Base-by-base conservation (phyloP, 805 yeast genomes). In the Diddensiella santjacobensis region DNA sequence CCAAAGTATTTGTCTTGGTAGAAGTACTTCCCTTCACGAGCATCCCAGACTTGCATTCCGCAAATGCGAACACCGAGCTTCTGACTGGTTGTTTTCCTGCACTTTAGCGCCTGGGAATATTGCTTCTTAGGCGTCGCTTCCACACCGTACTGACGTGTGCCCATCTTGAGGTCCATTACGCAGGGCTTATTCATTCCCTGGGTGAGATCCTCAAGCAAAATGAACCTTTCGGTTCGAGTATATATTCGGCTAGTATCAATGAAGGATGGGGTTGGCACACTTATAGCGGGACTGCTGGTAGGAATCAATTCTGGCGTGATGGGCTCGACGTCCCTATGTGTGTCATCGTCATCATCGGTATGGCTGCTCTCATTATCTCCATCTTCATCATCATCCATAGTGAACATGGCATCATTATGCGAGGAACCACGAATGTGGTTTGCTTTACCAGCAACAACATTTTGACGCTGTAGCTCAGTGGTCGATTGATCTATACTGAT, bases 101-200 rank as follows among this genome's bases (percentile, higher is more conserved):
- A 93, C 67, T 93, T 93, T 47, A 73, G 73, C 29, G 87, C 69
- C 68, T 93, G 99, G 0, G 96, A 87, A 42, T 69, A 63, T 60
- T 81, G 84, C 66, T 93, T 93, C 42, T 80, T 69, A 11, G 68
- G 64, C 3, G 75, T 73, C 0, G 98, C 97, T 54, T 89, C 96
- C n/a, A 91, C 84, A 6, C 99, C 99, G 60, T 93, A 93, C 67
- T 93, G 99, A 50, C 99, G 75, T 0, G 99, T 91, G 0, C 99
- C 99, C 98, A 93, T 93, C 63, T 93, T 93, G 58, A 93, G 72
- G 67, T 93, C 99, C 43, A 93, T 70, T 0, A 91, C 98, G 63
- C 96, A 90, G 0, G 99, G 97, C 54, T 77, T 78, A 24, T 68
- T 71, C 81, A 91, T 80, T 20, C 87, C 87, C 47, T 82, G 76